Conservation (phyloP, 257 asterid genomes). For the Capsicum pubescens region DNA sequence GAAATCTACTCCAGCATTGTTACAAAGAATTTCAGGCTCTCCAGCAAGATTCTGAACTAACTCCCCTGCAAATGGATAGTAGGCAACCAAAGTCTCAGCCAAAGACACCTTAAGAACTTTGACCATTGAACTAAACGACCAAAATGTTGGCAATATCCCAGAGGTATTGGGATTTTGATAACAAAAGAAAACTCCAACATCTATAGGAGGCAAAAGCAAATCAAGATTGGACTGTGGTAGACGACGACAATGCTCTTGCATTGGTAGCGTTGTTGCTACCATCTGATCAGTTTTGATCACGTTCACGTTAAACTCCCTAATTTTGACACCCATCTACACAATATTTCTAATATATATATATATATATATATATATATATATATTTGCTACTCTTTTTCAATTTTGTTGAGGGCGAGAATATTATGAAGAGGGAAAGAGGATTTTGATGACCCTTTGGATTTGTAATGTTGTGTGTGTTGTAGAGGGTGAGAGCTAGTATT, state of each 20-base stretch:
- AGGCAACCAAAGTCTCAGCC: conserved; percentile 53
- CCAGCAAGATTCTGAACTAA: conserved; percentile 52
- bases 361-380: no score
- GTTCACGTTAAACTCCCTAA: conserved; percentile 44
- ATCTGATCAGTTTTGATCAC: conserved; percentile 46
- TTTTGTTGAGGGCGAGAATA: background rate
- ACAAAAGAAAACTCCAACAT: conserved; percentile 67
- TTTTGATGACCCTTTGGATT: background rate
- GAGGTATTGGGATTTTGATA: conserved; percentile 33
- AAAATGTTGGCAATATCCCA: background rate
- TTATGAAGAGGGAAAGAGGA: background rate
- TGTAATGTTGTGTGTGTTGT: background rate
- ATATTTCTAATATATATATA: background rate
- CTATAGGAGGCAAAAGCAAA: conserved; percentile 70
- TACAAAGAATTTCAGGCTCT: conserved; percentile 69
- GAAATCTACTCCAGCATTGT: conserved; percentile 71
- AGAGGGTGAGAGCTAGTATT: background rate
- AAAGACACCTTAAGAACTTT: conserved; percentile 53
- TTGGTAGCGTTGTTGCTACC: conserved; percentile 58
- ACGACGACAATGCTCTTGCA: conserved; percentile 54
- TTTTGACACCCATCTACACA: background rate
- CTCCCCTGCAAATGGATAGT: conserved; percentile 57
- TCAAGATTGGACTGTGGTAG: conserved; percentile 78
- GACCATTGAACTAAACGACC: conserved; percentile 33
- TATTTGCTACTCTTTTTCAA: background rate